Evolutionary conservation across 345 rosid species (phyloP).

Genomic region (Excoecaria cochinchinensis): DNA sequence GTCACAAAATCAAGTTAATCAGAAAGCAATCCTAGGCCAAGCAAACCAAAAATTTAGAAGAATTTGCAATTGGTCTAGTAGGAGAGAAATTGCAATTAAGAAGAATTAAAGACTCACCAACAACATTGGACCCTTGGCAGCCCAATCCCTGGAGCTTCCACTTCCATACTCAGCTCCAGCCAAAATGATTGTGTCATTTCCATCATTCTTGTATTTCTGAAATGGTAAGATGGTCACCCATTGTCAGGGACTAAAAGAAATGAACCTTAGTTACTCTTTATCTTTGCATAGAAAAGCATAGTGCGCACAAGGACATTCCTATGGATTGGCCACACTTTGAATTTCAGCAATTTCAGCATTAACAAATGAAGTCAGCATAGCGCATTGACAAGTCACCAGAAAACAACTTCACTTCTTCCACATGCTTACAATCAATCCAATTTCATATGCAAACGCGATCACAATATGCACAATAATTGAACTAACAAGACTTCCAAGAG

Average conservation of each 20-base stretch:
- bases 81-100: not conserved
- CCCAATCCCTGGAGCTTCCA: conserved; percentile 99
- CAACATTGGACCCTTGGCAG: conserved; percentile 98
- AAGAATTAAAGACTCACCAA: conserved; percentile 45
- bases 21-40: not conserved
- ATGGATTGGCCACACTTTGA: not conserved
- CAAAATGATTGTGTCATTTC: conserved; percentile 73
- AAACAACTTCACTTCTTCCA: no score
- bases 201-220: conserved; percentile 81
- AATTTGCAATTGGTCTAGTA: no score
- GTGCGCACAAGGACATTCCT: no score
- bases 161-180: conserved; percentile 99
- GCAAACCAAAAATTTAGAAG: not conserved
- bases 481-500: no score
- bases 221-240: conserved; percentile 14
- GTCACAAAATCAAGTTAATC: conserved; percentile 26
- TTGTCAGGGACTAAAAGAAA: not conserved
- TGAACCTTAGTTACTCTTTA: not conserved
- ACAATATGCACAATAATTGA: no score
- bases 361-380: not conserved
- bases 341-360: not conserved
- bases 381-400: no score
- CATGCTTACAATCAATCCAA: no score
- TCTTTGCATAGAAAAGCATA: not conserved
- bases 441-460: no score